A percentile compares a stretch with the other conserved stretches of the same genome.
Conservation (phyloP, 441 rosid species). For the Iberis amara region DNA sequence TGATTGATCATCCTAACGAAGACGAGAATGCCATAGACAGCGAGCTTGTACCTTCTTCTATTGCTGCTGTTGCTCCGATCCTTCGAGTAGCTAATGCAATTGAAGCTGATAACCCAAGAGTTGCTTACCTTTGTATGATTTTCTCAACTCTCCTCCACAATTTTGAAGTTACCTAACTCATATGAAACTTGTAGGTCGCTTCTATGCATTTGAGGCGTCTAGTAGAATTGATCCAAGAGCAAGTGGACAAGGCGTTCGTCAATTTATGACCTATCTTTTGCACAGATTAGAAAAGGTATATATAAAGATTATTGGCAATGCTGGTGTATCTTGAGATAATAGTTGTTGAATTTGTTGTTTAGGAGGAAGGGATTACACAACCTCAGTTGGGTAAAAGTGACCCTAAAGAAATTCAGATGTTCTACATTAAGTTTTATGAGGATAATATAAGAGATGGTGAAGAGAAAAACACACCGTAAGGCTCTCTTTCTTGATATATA, state of each 20-base stretch:
- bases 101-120: slow-evolving; percentile 57
- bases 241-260: slow-evolving; percentile 86
- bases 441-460: slow-evolving; percentile 54
- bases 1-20: slow-evolving; percentile 46
- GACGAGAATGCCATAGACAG: slow-evolving; percentile 55
- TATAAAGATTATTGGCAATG: background rate
- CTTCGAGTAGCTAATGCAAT: slow-evolving; percentile 94
- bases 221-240: slow-evolving; percentile 69
- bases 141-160: background rate
- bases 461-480: slow-evolving; percentile 70
- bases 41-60: slow-evolving; percentile 85
- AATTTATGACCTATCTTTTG: slow-evolving; percentile 85
- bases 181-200: slow-evolving; percentile 53
- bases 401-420: slow-evolving; percentile 66
- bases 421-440: slow-evolving; percentile 57
- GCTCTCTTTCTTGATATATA: slow-evolving; percentile 8
- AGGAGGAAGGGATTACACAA: slow-evolving; percentile 62
- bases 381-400: slow-evolving; percentile 48
- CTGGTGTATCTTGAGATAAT: background rate
- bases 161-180: background rate
- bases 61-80: slow-evolving; percentile 54
- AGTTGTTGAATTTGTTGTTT: slow-evolving; percentile 26
- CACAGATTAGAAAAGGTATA: slow-evolving; percentile 80
- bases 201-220: slow-evolving; percentile 88
- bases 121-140: slow-evolving; percentile 78